Evolutionary conservation across 1,284 basidiomycete genomes (phyloP).

Genomic region (Fistulina hepatica): DNA sequence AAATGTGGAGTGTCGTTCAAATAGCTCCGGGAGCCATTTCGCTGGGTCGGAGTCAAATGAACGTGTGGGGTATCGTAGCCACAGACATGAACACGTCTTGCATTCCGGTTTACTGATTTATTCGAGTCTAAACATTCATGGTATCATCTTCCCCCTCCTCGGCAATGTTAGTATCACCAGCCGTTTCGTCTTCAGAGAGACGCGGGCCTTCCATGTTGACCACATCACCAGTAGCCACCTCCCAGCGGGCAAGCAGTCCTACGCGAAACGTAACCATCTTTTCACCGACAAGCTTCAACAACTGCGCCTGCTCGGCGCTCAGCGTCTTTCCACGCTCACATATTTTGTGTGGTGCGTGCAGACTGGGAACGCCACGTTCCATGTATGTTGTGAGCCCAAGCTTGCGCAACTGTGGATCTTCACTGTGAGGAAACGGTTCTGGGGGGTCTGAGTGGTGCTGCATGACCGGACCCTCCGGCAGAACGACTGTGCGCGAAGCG

Average conservation of each 20-base stretch:
- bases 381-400: slow-evolving; percentile 83
- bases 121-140: slow-evolving; percentile 31
- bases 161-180: slow-evolving; percentile 23
- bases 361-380: slow-evolving; percentile 79
- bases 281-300: slow-evolving; percentile 81
- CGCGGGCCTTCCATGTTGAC: slow-evolving; percentile 41
- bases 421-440: slow-evolving; percentile 88
- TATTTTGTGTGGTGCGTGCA: slow-evolving; percentile 72
- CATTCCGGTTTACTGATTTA: neutral
- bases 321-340: slow-evolving; percentile 79
- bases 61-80: too few relatives aligned
- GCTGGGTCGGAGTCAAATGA: too few relatives aligned
- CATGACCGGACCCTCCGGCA: slow-evolving; percentile 71
- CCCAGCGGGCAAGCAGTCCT: slow-evolving; percentile 64
- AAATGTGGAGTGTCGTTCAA: too few relatives aligned
- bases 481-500: slow-evolving; percentile 63
- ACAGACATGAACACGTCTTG: too few relatives aligned
- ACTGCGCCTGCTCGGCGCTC: slow-evolving; percentile 76
- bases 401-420: slow-evolving; percentile 91
- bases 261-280: slow-evolving; percentile 80
- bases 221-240: slow-evolving; percentile 59
- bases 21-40: too few relatives aligned
- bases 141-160: slow-evolving; percentile 29
- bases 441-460: slow-evolving; percentile 63
- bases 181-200: slow-evolving; percentile 29